Percentiles rank a stretch among this genome's conserved stretches.
These are phyloP conservation scores for Backusella macrospora DNA, from an alignment of 192 early-diverging fungal species.

Conservation along the genomic window DNA sequence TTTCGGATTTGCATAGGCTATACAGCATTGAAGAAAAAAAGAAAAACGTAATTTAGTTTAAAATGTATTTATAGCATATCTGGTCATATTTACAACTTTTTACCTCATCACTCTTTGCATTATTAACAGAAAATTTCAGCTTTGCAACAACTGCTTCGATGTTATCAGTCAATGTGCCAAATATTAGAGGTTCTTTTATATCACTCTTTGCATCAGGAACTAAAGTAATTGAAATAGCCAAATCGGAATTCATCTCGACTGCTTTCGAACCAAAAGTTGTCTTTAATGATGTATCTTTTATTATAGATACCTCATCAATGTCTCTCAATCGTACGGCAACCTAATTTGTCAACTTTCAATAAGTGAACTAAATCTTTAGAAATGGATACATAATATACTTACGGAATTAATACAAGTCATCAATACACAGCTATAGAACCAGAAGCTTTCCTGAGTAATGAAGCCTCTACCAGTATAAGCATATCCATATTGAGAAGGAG, in stretches of 20 bases:
- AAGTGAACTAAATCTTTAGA: background rate
- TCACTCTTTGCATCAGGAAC: background rate
- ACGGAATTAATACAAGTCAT: slow-evolving; percentile 63
- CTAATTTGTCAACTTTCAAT: slow-evolving; percentile 22
- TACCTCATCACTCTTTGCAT: slow-evolving; percentile 33
- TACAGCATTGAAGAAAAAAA: background rate
- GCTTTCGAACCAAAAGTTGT: background rate
- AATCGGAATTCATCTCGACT: slow-evolving; percentile 14
- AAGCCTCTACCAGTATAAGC: slow-evolving; percentile 59
- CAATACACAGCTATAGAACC: slow-evolving; percentile 64
- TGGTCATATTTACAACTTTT: background rate
- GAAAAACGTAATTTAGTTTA: no score
- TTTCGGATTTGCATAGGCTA: slow-evolving; percentile 23
- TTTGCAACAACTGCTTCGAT: slow-evolving; percentile 37
- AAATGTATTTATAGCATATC: background rate
- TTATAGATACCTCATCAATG: slow-evolving; percentile 38
- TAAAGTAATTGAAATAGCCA: slow-evolving; percentile 27
- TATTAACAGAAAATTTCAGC: slow-evolving; percentile 33
- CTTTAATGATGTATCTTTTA: slow-evolving; percentile 30
- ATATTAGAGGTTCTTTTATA: slow-evolving; percentile 28
- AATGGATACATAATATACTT: background rate
- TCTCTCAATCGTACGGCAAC: slow-evolving; percentile 52
- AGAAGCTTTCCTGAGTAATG: slow-evolving; percentile 64
- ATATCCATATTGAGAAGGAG: slow-evolving; percentile 34
- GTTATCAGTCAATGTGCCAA: slow-evolving; percentile 33